phyloP scores from a whole-genome alignment of 805 yeast genomes.

The Wickerhamiella shivajii region DNA sequence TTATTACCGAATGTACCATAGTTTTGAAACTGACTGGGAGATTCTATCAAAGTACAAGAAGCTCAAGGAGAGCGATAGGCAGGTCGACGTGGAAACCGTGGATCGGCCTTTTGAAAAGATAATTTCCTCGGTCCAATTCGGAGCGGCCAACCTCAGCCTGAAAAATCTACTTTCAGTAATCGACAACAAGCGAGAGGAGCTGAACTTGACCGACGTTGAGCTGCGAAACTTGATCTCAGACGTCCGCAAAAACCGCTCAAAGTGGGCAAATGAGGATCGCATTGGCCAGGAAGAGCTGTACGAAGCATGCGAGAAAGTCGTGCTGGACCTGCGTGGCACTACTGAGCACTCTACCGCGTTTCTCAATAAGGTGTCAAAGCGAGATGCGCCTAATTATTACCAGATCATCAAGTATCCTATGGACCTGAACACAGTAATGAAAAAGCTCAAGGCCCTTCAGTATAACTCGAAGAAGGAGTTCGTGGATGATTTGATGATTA shows the following conservation, averaged over 20 bases:
- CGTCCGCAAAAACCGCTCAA: conserved; percentile 86
- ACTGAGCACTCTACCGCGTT: conserved; percentile 97
- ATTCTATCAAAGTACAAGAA: conserved; percentile 61
- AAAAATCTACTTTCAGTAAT: conserved; percentile 69
- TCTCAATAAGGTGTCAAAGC: conserved; percentile 84
- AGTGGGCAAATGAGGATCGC: conserved; percentile 93
- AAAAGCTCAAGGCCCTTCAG: conserved; percentile 68
- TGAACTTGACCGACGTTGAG: conserved; percentile 63
- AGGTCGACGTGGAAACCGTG: conserved; percentile 28
- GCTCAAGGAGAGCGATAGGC: conserved; percentile 66
- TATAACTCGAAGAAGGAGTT: conserved; percentile 76
- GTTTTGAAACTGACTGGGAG: conserved; percentile 54
- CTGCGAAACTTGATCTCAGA: conserved; percentile 75
- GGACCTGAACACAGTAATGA: conserved; percentile 92
- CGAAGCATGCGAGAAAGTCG: conserved; percentile 95
- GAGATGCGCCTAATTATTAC: conserved; percentile 96
- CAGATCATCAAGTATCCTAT: conserved; percentile 82
- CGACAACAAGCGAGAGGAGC: conserved; percentile 62
- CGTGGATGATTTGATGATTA: conserved; percentile 88
- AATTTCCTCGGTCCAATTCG: conserved; percentile 33
- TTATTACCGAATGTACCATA: conserved; percentile 48
- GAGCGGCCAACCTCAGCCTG: conserved; percentile 63
- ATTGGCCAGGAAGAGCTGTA: conserved; percentile 96
- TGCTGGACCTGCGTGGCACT: conserved; percentile 71
- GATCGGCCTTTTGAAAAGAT: conserved; percentile 13